These are phyloP conservation scores for Penicillium nordicum DNA, from an alignment of 2,329 filamentous ascomycete genomes.

Conservation along the genomic window DNA sequence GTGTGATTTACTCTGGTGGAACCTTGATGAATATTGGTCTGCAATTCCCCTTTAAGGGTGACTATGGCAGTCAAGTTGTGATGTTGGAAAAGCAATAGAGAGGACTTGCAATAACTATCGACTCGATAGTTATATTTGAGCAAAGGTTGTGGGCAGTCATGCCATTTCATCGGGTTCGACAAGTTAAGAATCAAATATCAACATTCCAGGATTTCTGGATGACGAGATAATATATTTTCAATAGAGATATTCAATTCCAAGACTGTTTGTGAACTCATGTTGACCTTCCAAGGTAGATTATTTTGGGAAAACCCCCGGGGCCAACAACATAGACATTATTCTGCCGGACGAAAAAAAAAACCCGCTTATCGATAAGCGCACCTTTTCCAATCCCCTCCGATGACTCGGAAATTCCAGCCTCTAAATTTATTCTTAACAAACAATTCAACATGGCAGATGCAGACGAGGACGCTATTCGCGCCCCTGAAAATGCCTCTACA, in stretches of 20 bases:
- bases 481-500: slow-evolving; percentile 27
- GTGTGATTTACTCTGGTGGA: slow-evolving; percentile 53
- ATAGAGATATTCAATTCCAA: neutral
- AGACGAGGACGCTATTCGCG: slow-evolving; percentile 42
- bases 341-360: neutral
- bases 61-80: slow-evolving; percentile 58
- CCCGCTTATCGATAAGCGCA: slow-evolving; percentile 26
- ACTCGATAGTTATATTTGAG: neutral
- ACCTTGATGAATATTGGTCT: slow-evolving; percentile 63
- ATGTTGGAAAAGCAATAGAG: slow-evolving; percentile 49
- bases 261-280: neutral
- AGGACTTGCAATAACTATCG: neutral
- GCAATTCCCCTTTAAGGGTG: slow-evolving; percentile 50
- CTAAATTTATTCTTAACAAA: neutral
- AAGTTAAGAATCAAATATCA: neutral
- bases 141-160: neutral
- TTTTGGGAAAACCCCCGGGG: neutral
- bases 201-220: neutral
- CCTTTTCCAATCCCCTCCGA: slow-evolving; percentile 5
- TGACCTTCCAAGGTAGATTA: neutral
- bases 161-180: neutral
- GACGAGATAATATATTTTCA: neutral
- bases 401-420: slow-evolving; percentile 6
- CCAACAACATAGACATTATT: neutral
- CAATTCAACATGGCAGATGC: slow-evolving; percentile 40